Evolutionary conservation across 805 yeast species (phyloP).

Genomic region (Naumovozyma dairenensis): DNA sequence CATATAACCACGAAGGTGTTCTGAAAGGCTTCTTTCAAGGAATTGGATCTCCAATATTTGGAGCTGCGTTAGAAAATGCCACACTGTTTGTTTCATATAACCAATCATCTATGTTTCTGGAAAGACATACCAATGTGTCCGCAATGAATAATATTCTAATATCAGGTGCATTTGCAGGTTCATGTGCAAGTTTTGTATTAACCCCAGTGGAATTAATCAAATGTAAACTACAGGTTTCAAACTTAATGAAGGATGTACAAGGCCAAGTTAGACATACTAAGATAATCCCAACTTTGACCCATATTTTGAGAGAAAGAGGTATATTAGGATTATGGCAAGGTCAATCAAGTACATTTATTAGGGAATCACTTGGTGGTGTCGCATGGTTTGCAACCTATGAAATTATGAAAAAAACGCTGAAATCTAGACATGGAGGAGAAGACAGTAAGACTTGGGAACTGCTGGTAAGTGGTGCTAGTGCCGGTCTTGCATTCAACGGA

Average conservation of each 20-base stretch:
- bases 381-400: slow-evolving; percentile 94
- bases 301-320: slow-evolving; percentile 44
- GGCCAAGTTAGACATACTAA: slow-evolving; percentile 15
- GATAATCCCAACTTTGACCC: slow-evolving; percentile 31
- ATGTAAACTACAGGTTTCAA: slow-evolving; percentile 71
- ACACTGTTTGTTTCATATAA: slow-evolving; percentile 63
- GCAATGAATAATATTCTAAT: slow-evolving; percentile 39
- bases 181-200: slow-evolving; percentile 68
- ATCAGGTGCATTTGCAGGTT: slow-evolving; percentile 78
- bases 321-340: slow-evolving; percentile 79
- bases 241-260: slow-evolving; percentile 23
- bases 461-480: slow-evolving; percentile 71
- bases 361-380: slow-evolving; percentile 86
- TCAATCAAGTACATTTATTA: slow-evolving; percentile 63
- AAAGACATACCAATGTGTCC: slow-evolving; percentile 20
- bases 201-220: slow-evolving; percentile 91
- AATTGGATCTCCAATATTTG: slow-evolving; percentile 68
- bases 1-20: slow-evolving; percentile 61
- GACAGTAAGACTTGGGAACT: slow-evolving; percentile 41
- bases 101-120: slow-evolving; percentile 33
- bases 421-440: slow-evolving; percentile 16
- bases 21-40: slow-evolving; percentile 67
- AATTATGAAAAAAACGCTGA: slow-evolving; percentile 32
- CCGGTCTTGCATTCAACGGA: slow-evolving; percentile 75
- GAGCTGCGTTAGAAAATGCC: slow-evolving; percentile 87